These are phyloP conservation scores for Arabis hirsuta DNA, from an alignment of 345 rosid species.

Conservation along the genomic window DNA sequence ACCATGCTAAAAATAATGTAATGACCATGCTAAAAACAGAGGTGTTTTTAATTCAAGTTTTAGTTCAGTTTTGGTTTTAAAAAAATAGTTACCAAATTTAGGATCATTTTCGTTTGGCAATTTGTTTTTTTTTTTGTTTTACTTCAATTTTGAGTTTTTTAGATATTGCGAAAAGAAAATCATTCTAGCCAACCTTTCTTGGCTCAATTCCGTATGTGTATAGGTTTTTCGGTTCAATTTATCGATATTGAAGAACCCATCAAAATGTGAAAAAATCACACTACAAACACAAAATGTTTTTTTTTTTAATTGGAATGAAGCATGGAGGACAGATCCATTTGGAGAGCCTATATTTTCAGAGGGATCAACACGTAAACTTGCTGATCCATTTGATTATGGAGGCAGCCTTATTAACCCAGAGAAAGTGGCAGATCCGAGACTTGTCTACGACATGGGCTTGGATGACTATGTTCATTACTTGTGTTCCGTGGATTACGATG, in stretches of 20 bases:
- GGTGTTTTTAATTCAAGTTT: background rate
- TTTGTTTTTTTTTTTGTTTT: background rate
- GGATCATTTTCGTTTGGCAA: background rate
- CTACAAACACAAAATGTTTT: background rate
- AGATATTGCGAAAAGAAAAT: background rate
- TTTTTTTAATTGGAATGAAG: constrained; percentile 12
- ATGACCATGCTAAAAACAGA: background rate
- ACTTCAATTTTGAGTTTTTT: background rate
- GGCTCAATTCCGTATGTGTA: background rate
- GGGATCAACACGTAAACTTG: constrained; percentile 54
- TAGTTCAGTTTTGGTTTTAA: background rate
- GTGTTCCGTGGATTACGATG: constrained; percentile 56
- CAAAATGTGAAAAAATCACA: background rate
- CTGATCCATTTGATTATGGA: constrained; percentile 72
- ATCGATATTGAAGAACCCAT: background rate
- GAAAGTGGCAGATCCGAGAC: constrained; percentile 60
- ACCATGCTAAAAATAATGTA: background rate
- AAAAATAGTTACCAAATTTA: background rate
- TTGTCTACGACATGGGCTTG: constrained; percentile 59
- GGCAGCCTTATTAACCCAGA: constrained; percentile 65
- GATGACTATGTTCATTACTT: constrained; percentile 62
- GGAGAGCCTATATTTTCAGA: constrained; percentile 60
- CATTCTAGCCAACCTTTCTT: background rate
- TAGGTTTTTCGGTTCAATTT: background rate
- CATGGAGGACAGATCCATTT: constrained; percentile 51